Evolutionary conservation across 2,329 filamentous ascomycete genomes (phyloP).

Genomic region (Tympanopsis confertula): DNA sequence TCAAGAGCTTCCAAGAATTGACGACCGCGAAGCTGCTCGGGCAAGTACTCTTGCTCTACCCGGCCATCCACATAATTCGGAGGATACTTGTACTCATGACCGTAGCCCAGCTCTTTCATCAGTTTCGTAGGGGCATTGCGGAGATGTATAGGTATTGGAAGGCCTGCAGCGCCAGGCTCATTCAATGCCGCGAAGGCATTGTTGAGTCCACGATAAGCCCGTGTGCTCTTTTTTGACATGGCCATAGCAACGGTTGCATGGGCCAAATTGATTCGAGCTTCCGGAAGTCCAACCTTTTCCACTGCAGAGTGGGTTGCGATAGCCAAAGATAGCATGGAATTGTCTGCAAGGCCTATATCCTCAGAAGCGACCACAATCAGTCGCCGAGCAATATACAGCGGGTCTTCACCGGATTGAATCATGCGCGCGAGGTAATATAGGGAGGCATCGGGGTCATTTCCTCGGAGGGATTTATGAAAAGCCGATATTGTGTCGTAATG

Average conservation of each 20-base stretch:
- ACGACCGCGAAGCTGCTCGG: slow-evolving; percentile 58
- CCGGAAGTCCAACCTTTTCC: slow-evolving; percentile 89
- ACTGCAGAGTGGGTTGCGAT: slow-evolving; percentile 77
- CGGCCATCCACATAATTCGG: slow-evolving; percentile 75
- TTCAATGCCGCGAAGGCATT: slow-evolving; percentile 69
- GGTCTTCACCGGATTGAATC: slow-evolving; percentile 89
- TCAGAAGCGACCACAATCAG: slow-evolving; percentile 93
- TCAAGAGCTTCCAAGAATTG: slow-evolving; percentile 71
- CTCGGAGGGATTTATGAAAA: slow-evolving; percentile 90
- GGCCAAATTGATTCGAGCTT: slow-evolving; percentile 85
- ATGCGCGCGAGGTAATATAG: slow-evolving; percentile 93
- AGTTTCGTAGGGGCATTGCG: slow-evolving; percentile 83
- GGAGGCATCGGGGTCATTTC: slow-evolving; percentile 73
- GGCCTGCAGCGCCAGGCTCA: slow-evolving; percentile 70
- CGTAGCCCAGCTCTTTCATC: slow-evolving; percentile 88
- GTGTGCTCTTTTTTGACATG: slow-evolving; percentile 73
- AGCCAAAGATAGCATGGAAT: slow-evolving; percentile 69
- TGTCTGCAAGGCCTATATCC: slow-evolving; percentile 85
- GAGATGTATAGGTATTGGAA: slow-evolving; percentile 78
- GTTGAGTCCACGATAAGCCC: slow-evolving; percentile 71
- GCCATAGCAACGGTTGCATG: slow-evolving; percentile 76
- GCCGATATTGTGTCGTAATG: slow-evolving; percentile 97
- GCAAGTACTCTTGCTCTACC: slow-evolving; percentile 84
- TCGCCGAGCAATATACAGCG: slow-evolving; percentile 79
- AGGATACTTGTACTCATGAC: slow-evolving; percentile 91